Percentiles rank a stretch among this genome's conserved stretches.
phyloP scores from a whole-genome alignment of 1,284 basidiomycete species.

The Ustilago bromivora region DNA sequence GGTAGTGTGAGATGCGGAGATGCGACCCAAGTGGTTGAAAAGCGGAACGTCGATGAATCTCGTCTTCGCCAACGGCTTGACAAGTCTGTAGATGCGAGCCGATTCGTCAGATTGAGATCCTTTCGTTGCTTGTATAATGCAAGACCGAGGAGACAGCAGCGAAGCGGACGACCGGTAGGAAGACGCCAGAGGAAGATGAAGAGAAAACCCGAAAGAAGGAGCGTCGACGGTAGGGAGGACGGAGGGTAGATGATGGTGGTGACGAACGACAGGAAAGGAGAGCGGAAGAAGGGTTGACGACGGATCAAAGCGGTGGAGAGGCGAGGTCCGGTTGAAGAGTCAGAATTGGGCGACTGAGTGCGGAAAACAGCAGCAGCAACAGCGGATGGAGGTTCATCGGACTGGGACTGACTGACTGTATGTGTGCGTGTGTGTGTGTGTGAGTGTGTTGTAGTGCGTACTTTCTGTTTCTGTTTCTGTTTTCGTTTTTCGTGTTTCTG shows the following conservation, averaged over 20 bases:
- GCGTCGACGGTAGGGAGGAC: conserved; percentile 7
- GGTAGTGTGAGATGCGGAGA: neutral
- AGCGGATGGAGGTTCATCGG: conserved; percentile 25
- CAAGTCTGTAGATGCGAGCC: neutral
- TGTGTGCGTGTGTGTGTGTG: neutral
- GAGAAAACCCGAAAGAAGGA: conserved; percentile 8
- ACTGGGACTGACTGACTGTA: conserved; percentile 12
- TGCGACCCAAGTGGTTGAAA: neutral
- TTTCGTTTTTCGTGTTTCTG: neutral
- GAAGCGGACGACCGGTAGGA: neutral
- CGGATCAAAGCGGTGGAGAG: conserved; percentile 1
- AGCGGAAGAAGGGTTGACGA: conserved; percentile 1
- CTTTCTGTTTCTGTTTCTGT: neutral
- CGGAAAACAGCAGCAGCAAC: neutral
- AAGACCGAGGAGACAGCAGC: neutral
- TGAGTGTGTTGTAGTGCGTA: neutral
- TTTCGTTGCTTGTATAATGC: neutral
- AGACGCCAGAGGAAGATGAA: neutral
- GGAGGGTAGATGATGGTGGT: conserved; percentile 4
- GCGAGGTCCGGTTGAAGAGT: neutral
- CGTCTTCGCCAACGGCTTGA: neutral
- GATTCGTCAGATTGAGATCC: neutral
- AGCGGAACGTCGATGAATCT: neutral
- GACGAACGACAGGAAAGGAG: neutral
- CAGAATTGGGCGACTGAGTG: neutral